Evolutionary conservation across 768 basidiomycete species (phyloP), one percentile per base, ranked within the genome.

Genomic region (Leccinum subgranulosum): DNA sequence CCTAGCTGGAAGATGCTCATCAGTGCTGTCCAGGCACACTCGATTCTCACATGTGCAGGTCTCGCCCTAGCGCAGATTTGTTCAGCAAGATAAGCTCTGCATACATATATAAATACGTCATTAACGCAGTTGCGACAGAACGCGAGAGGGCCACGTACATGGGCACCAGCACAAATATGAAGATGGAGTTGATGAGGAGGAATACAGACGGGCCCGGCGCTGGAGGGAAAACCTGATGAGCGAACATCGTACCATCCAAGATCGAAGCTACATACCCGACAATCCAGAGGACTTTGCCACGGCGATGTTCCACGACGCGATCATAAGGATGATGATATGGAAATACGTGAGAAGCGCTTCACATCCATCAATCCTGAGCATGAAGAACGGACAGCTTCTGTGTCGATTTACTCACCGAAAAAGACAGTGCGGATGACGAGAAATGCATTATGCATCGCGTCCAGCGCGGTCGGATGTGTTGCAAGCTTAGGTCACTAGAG

Each of bases 261-360:
- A 23, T 14, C 9, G 49, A 27, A 34, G 25, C 41, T 25, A 53
- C 75, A 55, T 60, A 82, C 83, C 74, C 58, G 74, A 64, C 55
- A 72, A 51, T 4, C 73, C 74, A 11, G 68, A 66, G 10, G 71
- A 68, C 52, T 63, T 69, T 19, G 75, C 74, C 15, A 75, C 72
- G 51, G 72, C 70, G 21, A 84, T 68, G 64, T 83, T 83, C 85
- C 84, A 87, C 39, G 79, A 75, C 7, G 84, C 78, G 60, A 86
- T 85, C 23, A 79, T 76, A 43, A 86, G 65, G 7, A 78, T 67
- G 49, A 88, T 74, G 47, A 83, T 57, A 62, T 78, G 83, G 45
- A 85, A 69, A 61, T 79, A 82, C 10, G 74, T 62, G 39, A 85
- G 73, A 46, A 85, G 74, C 57, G 65, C 71, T 72, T 56, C 3